phyloP scores from a whole-genome alignment of 805 yeast species.

The Candida ficus region DNA sequence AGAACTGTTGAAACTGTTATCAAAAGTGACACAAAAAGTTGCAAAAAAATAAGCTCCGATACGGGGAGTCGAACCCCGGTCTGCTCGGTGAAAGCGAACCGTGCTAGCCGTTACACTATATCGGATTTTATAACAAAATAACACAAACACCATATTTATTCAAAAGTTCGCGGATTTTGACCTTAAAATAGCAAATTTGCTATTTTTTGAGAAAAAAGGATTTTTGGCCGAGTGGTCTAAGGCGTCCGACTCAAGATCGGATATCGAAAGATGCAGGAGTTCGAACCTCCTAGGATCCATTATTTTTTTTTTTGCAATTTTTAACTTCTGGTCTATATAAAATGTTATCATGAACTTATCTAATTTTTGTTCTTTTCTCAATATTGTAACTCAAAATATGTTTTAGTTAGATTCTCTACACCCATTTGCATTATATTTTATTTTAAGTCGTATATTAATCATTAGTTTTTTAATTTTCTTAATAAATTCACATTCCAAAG shows the following conservation, averaged over 20 bases:
- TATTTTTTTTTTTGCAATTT: conserved; percentile 7
- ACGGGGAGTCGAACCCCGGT: conserved; percentile 88
- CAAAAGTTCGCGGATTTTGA: too few relatives aligned
- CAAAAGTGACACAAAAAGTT: not conserved
- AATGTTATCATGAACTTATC: too few relatives aligned
- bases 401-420: too few relatives aligned
- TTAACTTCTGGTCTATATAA: too few relatives aligned
- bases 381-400: too few relatives aligned
- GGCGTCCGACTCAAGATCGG: conserved; percentile 13
- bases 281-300: conserved; percentile 12
- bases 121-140: conserved; percentile 39
- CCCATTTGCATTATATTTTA: too few relatives aligned
- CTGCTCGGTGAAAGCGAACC: conserved; percentile 83
- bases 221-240: conserved; percentile 13
- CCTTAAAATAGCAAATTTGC: not conserved
- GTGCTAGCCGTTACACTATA: conserved; percentile 81
- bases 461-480: conserved; percentile 22
- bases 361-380: too few relatives aligned
- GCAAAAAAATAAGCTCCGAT: conserved; percentile 44
- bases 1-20: too few relatives aligned
- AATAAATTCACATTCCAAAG: conserved; percentile 57
- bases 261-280: conserved; percentile 9
- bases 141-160: too few relatives aligned
- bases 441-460: not conserved
- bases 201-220: not conserved